Percentiles rank a stretch among this genome's conserved stretches.
These are phyloP conservation scores for Gynandropsis gynandra DNA, from an alignment of 345 rosid genomes.

Conservation along the genomic window DNA sequence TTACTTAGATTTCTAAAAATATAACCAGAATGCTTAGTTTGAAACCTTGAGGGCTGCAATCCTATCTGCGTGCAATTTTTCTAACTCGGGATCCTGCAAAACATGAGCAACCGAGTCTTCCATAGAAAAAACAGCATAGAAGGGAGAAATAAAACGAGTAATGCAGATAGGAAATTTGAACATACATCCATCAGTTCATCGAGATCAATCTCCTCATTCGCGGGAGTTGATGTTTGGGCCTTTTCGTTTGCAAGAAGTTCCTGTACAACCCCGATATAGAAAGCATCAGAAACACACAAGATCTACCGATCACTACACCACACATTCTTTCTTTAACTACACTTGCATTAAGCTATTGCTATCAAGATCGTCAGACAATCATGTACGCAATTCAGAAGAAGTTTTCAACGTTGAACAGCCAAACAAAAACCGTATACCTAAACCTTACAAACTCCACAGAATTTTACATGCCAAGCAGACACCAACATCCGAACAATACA, in stretches of 20 bases:
- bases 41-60: conserved; percentile 86
- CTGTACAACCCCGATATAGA: conserved; percentile 32
- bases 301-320: neutral
- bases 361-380: neutral
- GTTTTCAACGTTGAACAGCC: too few relatives aligned
- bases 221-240: conserved; percentile 48
- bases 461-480: too few relatives aligned
- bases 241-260: conserved; percentile 68
- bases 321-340: neutral
- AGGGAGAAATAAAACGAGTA: neutral
- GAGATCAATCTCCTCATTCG: conserved; percentile 67
- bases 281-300: conserved; percentile 14
- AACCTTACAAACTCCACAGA: too few relatives aligned
- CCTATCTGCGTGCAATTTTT: conserved; percentile 84
- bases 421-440: too few relatives aligned
- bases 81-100: conserved; percentile 87
- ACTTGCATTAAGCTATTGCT: neutral
- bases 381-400: too few relatives aligned
- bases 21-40: conserved; percentile 8
- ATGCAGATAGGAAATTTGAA: conserved; percentile 8
- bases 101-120: conserved; percentile 13
- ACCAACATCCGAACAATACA: too few relatives aligned
- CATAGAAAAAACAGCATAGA: neutral
- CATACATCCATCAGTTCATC: conserved; percentile 97
- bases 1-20: too few relatives aligned